Percentiles rank a stretch among this genome's conserved stretches.
Conservation (phyloP, 1,284 basidiomycete species). For the Trichosporon faecale region DNA sequence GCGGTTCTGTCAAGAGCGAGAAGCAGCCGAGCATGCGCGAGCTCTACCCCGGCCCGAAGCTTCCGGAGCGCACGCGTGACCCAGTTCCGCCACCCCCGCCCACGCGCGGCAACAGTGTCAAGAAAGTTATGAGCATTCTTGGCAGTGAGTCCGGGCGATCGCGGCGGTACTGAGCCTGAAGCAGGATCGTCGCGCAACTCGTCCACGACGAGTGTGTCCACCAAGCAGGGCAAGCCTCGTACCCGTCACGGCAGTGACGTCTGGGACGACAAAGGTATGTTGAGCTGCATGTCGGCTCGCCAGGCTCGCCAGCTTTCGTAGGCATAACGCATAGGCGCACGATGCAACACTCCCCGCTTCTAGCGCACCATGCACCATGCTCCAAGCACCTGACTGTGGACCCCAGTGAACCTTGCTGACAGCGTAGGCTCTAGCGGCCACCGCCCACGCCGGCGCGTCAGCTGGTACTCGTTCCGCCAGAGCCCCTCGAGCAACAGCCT, state of each 20-base stretch:
- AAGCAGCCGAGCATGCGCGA: neutral
- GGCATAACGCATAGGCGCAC: neutral
- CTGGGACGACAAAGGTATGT: constrained; percentile 4
- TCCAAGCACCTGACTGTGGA: neutral
- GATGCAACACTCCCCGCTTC: neutral
- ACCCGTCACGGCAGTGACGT: neutral
- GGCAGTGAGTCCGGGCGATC: neutral
- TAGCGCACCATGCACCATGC: neutral
- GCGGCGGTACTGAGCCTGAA: neutral
- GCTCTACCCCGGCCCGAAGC: neutral
- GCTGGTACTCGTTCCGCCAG: neutral
- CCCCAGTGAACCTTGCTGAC: neutral
- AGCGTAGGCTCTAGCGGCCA: neutral
- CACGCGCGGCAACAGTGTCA: neutral
- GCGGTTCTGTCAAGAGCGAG: neutral
- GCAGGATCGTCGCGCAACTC: neutral
- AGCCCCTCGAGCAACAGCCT: neutral
- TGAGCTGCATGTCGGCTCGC: neutral
- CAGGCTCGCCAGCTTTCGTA: neutral
- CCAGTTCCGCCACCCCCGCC: neutral
- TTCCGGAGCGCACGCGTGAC: neutral
- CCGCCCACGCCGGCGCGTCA: neutral
- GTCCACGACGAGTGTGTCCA: neutral
- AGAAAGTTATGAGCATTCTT: constrained; percentile 5
- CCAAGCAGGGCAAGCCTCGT: neutral